phyloP scores from a whole-genome alignment of 2,329 filamentous ascomycete genomes.

The Aciculosporium take region DNA sequence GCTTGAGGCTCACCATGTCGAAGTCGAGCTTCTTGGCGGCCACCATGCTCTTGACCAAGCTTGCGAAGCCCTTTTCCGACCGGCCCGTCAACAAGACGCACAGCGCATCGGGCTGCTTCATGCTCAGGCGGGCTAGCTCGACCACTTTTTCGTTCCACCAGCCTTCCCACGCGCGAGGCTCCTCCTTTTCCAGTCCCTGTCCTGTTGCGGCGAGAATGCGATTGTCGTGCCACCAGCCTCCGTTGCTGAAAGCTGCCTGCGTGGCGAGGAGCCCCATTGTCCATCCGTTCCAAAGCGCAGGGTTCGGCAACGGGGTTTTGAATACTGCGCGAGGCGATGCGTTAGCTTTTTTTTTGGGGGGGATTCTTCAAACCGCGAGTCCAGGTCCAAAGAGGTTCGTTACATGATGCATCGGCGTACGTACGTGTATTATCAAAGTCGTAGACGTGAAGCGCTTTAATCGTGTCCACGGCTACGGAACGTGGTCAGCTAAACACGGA shows the following conservation, averaged over 20 bases:
- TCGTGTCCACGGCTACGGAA: conserved; percentile 41
- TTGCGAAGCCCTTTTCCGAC: conserved; percentile 60
- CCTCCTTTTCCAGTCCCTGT: conserved; percentile 67
- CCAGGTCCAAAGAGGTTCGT: too few relatives aligned
- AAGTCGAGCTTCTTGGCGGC: conserved; percentile 68
- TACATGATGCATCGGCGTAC: too few relatives aligned
- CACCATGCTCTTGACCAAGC: conserved; percentile 70
- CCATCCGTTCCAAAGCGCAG: conserved; percentile 66
- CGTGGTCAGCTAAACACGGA: background rate
- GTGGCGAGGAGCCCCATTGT: conserved; percentile 66
- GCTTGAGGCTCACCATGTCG: conserved; percentile 80
- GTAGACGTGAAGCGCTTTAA: conserved; percentile 80
- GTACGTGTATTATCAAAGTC: conserved; percentile 94
- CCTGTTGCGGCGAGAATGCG: conserved; percentile 78
- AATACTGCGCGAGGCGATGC: conserved; percentile 48
- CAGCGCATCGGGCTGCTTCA: conserved; percentile 70
- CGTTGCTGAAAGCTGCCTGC: conserved; percentile 63
- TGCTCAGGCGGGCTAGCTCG: conserved; percentile 65
- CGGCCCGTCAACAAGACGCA: conserved; percentile 81
- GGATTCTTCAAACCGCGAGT: too few relatives aligned
- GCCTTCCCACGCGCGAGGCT: conserved; percentile 70
- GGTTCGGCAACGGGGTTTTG: conserved; percentile 77
- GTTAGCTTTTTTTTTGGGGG: background rate
- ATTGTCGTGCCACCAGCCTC: conserved; percentile 95
- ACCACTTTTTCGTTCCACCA: conserved; percentile 95